Evolutionary conservation across 2,329 filamentous ascomycete species (phyloP), one percentile per base, ranked within the genome.

Genomic region (Cercospora berteroae): DNA sequence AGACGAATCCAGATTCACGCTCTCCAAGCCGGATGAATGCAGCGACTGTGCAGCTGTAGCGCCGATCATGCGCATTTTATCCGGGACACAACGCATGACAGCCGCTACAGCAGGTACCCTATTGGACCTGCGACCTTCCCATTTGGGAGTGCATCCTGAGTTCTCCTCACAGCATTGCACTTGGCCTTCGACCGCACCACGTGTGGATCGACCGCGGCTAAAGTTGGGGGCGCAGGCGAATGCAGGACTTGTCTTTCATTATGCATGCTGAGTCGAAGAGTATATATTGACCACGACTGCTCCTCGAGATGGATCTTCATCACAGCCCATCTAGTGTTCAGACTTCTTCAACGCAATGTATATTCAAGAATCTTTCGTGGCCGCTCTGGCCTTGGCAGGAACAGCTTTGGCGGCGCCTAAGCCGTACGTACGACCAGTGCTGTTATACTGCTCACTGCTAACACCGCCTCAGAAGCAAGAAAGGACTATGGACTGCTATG

Each of bases 401-500:
- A 50, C 60, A n/a, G 29, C 20, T 39, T 36, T 20, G 12, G 44
- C 60, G 1, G 60, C 29, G 9, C 44, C 59, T 29, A 10, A 61
- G 25, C 25, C 60, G 42, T 61, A 18, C 5, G 59, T 31, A 25
- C 13, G 13, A 29, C 5, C 25, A 44, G 23, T 4, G 3, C 9
- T 13, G 16, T 5, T 20, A 4, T 25, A 25, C 12, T 27, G n/a
- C n/a, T 31, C 33, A 29, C 13, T 12, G 31, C 59, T 52, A 27
- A 52, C 2, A 13, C 7, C 13, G 10, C 3, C 23, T 27, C 48
- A 52, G 48, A 27, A 52, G 25, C 48, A 63, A 63, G 44, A 33
- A 48, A 25, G 70, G 71, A 10, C 67, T 73, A 12, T 64, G 63
- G 27, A 60, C 57, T 25, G 64, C 70, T 13, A 70, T 73, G 65